These are phyloP conservation scores for Naganishia vaughanmartiniae DNA, from an alignment of 768 basidiomycete species.

Conservation along the genomic window DNA sequence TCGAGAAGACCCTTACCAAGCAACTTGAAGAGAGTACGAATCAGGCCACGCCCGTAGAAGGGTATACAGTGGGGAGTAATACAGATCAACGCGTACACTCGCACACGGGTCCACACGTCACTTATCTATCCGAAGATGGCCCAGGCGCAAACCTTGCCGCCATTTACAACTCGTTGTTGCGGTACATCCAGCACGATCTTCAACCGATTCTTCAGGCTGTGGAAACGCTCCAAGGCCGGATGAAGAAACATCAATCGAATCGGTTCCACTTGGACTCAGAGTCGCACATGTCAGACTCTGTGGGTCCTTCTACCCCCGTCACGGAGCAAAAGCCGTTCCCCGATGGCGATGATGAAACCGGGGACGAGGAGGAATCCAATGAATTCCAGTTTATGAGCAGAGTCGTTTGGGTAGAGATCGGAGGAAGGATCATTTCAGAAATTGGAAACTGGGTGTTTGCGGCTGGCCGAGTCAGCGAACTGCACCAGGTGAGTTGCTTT, in stretches of 20 bases:
- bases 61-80: background rate
- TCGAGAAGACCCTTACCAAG: conserved; percentile 17
- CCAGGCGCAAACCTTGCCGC: conserved; percentile 14
- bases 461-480: conserved; percentile 85
- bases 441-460: conserved; percentile 80
- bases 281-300: background rate
- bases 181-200: conserved; percentile 58
- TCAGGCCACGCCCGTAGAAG: background rate
- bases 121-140: background rate
- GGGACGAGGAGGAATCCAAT: conserved; percentile 36
- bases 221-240: conserved; percentile 60
- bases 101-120: background rate
- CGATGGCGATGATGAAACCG: background rate
- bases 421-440: conserved; percentile 75
- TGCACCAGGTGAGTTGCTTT: conserved; percentile 66
- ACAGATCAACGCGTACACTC: background rate
- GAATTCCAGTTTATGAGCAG: conserved; percentile 82
- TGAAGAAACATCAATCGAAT: background rate
- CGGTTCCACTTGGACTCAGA: background rate
- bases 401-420: conserved; percentile 84
- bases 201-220: conserved; percentile 72
- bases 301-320: conserved; percentile 46
- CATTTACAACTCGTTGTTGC: conserved; percentile 16
- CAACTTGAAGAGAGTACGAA: conserved; percentile 30
- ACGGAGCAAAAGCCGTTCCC: conserved; percentile 38